Base-by-base conservation (phyloP, 139 green algal species). In the Trebouxia sp. region DNA sequence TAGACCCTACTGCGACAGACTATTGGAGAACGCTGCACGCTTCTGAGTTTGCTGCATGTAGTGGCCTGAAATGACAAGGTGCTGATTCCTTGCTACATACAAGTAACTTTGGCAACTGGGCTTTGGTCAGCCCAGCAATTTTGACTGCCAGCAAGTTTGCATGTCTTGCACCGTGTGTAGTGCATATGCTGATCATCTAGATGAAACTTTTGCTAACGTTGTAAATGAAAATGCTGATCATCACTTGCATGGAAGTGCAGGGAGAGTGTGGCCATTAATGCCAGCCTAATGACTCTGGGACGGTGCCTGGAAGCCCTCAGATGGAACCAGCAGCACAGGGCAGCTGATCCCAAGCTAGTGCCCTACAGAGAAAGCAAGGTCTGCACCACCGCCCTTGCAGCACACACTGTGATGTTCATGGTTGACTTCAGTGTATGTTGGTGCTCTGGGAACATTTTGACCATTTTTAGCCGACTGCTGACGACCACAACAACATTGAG, bases 231-330 rank as follows among this genome's bases (percentile, higher is more conserved):
- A 62, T 5, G 9, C 53, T 65, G 53, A 30, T 28, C 20, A 35
- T 6, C 53, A 65, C 37, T 14, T 38, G n/a, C 7, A 28, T 45
- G n/a, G n/a, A n/a, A 7, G 3, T 80, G 22, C 84, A 93, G 88
- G 69, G 93, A 97, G 90, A 92, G 86, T 82, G 84, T 92, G 53
- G 85, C 86, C 65, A 97, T 97, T 89, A 97, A 97, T 87, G 82
- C 79, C 28, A 92, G 85, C 7, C 88, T 97, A 22, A 94, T 93
- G 85, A 93, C 89, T 1, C 87, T 97, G 50, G 89, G 90, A 0
- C 89, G 91, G 51, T 97, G 93, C 85, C 79, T 97, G 42, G 89
- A 95, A 82, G 90, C 89, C 43, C 89, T 96, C 78, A 83, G 88
- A 0, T 90, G 87, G 84, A 97, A 95, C 82, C 93, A 95, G 88